Conservation (phyloP, 2,329 filamentous ascomycete genomes). For the Hyphodiscus sp. region DNA sequence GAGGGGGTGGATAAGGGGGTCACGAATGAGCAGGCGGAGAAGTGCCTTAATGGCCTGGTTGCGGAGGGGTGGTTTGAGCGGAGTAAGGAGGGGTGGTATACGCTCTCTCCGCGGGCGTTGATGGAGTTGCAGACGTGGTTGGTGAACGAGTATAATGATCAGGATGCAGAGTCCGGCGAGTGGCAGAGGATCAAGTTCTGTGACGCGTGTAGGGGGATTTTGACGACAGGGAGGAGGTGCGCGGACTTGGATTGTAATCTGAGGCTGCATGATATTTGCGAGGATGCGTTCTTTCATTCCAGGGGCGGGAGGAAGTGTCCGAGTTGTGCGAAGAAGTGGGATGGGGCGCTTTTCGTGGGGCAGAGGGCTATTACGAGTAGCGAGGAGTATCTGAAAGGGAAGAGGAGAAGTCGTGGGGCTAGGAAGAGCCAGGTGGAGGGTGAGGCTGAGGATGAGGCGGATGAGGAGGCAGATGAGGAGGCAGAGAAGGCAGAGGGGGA, state of each 20-base stretch:
- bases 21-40: constrained; percentile 72
- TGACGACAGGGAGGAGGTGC: constrained; percentile 80
- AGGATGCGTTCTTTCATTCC: constrained; percentile 65
- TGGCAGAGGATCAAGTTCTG: constrained; percentile 80
- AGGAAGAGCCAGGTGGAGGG: constrained; percentile 7
- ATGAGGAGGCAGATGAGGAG: constrained; percentile 4
- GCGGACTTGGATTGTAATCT: constrained; percentile 58
- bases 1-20: constrained; percentile 48
- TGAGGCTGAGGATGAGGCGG: constrained; percentile 13
- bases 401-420: constrained; percentile 24
- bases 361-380: constrained; percentile 28
- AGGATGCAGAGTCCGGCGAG: constrained; percentile 49
- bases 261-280: constrained; percentile 72
- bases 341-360: constrained; percentile 29
- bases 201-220: constrained; percentile 79
- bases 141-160: constrained; percentile 83
- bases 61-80: constrained; percentile 80
- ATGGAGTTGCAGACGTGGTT: constrained; percentile 84
- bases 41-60: constrained; percentile 61
- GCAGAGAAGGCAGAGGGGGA: neutral
- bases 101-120: constrained; percentile 67
- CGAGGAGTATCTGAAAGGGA: constrained; percentile 27
- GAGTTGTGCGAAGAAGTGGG: constrained; percentile 47
- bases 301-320: constrained; percentile 54
- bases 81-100: constrained; percentile 66